Evolutionary conservation across 2,329 filamentous ascomycete species (phyloP).

Genomic region (Phoma sp.): DNA sequence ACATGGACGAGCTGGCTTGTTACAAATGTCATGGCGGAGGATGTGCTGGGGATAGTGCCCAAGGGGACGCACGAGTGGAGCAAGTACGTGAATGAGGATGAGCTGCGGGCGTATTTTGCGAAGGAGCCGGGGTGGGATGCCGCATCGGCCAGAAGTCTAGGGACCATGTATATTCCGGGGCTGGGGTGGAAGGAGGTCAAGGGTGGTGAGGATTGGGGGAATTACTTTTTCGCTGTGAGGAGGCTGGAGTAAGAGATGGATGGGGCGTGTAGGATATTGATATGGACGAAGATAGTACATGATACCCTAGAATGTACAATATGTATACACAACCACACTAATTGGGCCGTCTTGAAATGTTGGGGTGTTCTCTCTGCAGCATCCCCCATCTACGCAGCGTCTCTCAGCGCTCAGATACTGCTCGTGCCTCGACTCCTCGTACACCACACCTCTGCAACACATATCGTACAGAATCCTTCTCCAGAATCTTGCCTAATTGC

Average conservation of each 20-base stretch:
- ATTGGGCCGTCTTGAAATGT: too few species aligned
- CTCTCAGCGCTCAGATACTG: too few species aligned
- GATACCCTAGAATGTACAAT: conserved; percentile 37
- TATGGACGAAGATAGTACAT: conserved; percentile 18
- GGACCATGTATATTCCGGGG: conserved; percentile 89
- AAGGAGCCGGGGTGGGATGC: conserved; percentile 52
- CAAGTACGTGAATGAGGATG: conserved; percentile 90
- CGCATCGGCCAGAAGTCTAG: conserved; percentile 69
- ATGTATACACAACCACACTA: conserved; percentile 17
- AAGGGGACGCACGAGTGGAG: conserved; percentile 94
- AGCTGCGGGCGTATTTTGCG: conserved; percentile 65
- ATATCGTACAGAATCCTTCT: neutral
- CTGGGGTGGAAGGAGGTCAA: conserved; percentile 85
- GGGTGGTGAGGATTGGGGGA: conserved; percentile 85
- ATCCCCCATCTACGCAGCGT: too few species aligned
- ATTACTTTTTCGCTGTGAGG: conserved; percentile 93
- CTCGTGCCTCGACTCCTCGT: neutral
- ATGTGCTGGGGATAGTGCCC: conserved; percentile 85
- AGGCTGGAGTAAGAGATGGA: neutral
- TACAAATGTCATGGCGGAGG: conserved; percentile 91
- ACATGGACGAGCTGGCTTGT: conserved; percentile 90
- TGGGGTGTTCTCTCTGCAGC: too few species aligned
- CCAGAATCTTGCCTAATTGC: too few species aligned
- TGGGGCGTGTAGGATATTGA: neutral
- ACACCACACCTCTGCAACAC: neutral